Conservation (phyloP, 1,284 basidiomycete genomes). For the Boletus mariae region DNA sequence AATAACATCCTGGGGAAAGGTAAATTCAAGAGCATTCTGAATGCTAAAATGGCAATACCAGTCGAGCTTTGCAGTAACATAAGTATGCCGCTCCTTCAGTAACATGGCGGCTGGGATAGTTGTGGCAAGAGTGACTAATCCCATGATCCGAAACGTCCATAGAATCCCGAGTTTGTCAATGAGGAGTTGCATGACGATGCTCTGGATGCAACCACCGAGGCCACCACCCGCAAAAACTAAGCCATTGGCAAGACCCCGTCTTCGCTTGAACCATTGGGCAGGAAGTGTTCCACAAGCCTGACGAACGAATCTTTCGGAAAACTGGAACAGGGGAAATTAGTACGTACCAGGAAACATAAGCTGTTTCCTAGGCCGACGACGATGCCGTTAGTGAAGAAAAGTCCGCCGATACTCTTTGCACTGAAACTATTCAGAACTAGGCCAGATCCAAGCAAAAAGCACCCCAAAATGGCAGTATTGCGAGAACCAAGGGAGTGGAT, state of each 20-base stretch:
- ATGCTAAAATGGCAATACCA: slow-evolving; percentile 13
- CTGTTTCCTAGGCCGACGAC: slow-evolving; percentile 21
- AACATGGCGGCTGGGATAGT: slow-evolving; percentile 32
- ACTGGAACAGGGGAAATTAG: neutral
- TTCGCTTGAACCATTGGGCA: slow-evolving; percentile 34
- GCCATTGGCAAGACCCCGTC: slow-evolving; percentile 34
- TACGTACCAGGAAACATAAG: slow-evolving; percentile 24
- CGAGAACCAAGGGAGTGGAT: slow-evolving; percentile 28
- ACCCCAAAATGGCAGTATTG: slow-evolving; percentile 23
- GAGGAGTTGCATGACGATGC: slow-evolving; percentile 28
- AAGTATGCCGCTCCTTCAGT: slow-evolving; percentile 29
- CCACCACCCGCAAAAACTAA: slow-evolving; percentile 34
- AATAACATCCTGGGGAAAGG: slow-evolving; percentile 29
- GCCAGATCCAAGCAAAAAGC: slow-evolving; percentile 26
- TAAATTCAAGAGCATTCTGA: neutral
- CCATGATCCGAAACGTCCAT: slow-evolving; percentile 37
- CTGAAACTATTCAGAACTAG: slow-evolving; percentile 31
- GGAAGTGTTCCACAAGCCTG: slow-evolving; percentile 31
- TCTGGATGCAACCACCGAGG: slow-evolving; percentile 32
- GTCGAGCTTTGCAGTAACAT: slow-evolving; percentile 14
- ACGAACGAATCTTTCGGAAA: neutral
- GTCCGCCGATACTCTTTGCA: slow-evolving; percentile 20
- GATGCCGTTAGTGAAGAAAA: slow-evolving; percentile 31
- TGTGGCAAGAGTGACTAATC: slow-evolving; percentile 25
- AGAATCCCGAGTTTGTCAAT: slow-evolving; percentile 29